Evolutionary conservation across 306 rosid genomes (phyloP).

Genomic region (Cicer yamashitae): DNA sequence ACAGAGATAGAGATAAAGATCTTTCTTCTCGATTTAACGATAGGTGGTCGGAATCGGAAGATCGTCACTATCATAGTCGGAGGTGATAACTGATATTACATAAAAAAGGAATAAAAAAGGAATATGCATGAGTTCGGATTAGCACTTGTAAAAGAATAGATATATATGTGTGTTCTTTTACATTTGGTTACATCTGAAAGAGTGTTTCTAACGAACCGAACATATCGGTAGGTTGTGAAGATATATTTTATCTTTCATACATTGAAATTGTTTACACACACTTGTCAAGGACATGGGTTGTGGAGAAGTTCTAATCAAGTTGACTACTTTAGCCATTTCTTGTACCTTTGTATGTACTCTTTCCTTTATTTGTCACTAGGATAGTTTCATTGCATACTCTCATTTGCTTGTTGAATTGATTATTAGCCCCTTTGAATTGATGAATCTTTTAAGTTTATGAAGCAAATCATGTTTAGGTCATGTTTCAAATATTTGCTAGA

Average conservation of each 20-base stretch:
- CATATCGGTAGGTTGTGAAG: constrained; percentile 34
- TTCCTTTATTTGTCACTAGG: background rate
- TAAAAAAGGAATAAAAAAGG: constrained; percentile 21
- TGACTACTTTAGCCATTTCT: constrained; percentile 42
- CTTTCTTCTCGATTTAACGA: constrained; percentile 49
- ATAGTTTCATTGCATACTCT: background rate
- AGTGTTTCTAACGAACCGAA: constrained; percentile 4
- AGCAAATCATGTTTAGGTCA: constrained; percentile 3
- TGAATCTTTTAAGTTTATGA: background rate
- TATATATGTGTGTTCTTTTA: background rate
- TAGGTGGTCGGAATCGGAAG: constrained; percentile 49
- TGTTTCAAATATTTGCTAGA: constrained; percentile 9
- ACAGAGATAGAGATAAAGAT: constrained; percentile 44
- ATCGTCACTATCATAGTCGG: constrained; percentile 56
- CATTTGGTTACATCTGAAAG: background rate
- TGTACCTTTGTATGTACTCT: constrained; percentile 26
- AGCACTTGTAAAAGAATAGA: background rate
- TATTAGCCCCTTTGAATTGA: too few species aligned
- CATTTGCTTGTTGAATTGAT: too few species aligned
- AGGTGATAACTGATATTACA: constrained; percentile 48
- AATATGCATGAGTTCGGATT: background rate
- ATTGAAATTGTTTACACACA: constrained; percentile 7
- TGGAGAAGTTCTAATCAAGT: constrained; percentile 44
- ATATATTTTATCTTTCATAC: constrained; percentile 22
- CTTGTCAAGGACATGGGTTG: constrained; percentile 29